A percentile compares a stretch with the other conserved stretches of the same genome.
These are phyloP conservation scores for Phaseolus coccineus DNA, from an alignment of 331 rosid species.

Conservation along the genomic window DNA sequence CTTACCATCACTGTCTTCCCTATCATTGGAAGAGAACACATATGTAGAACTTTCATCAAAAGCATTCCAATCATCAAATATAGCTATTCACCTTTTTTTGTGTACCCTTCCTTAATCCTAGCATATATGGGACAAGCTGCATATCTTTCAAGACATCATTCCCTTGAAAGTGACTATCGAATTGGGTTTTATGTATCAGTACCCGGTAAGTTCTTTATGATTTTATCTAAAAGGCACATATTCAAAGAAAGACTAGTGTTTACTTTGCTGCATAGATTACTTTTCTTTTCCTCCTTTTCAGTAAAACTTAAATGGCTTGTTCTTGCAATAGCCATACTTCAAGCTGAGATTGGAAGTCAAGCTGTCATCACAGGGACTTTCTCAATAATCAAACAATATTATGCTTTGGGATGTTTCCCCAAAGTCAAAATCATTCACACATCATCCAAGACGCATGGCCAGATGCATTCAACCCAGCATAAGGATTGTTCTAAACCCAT, in stretches of 20 bases:
- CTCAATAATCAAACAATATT: constrained; percentile 95
- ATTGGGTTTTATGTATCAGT: constrained; percentile 97
- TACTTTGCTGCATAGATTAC: constrained; percentile 38
- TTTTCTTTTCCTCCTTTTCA: constrained; percentile 36
- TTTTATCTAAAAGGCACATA: constrained; percentile 2
- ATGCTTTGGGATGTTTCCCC: constrained; percentile 89
- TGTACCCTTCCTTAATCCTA: constrained; percentile 88
- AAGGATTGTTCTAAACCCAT: constrained; percentile 93
- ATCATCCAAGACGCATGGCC: constrained; percentile 89
- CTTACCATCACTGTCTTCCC: too few species aligned
- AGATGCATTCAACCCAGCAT: constrained; percentile 88
- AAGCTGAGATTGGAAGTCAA: constrained; percentile 98
- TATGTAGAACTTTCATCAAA: too few species aligned
- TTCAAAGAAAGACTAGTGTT: constrained; percentile 17
- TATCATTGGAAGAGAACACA: too few species aligned
- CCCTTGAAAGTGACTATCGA: constrained; percentile 63
- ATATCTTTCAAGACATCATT: constrained; percentile 88
- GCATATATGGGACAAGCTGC: constrained; percentile 99
- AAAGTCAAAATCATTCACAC: constrained; percentile 88
- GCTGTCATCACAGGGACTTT: constrained; percentile 96
- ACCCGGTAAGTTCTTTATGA: constrained; percentile 69
- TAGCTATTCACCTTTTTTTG: constrained; percentile 71
- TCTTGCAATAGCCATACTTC: constrained; percentile 94
- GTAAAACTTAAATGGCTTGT: constrained; percentile 95
- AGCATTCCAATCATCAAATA: too few species aligned